Base-by-base conservation (phyloP, 371 early-diverging fungal genomes). In the Furculomyces boomerangus region DNA sequence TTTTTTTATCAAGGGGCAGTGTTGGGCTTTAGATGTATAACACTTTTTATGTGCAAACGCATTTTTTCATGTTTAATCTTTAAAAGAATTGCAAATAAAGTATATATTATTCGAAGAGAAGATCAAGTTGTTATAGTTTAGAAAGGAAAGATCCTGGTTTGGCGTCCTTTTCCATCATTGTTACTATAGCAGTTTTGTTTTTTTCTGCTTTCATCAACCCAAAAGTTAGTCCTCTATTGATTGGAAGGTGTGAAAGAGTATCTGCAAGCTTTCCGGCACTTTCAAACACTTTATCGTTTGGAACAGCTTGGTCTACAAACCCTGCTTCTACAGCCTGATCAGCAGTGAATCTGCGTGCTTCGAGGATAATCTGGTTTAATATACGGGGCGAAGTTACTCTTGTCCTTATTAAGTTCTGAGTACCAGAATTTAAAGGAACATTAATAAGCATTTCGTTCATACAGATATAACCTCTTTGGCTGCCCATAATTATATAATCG, bases 401-500 rank as follows among this genome's bases (percentile, higher is more conserved):
- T 61, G 66, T 62, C 29, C 76, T 74, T 27, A 86, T 60, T 18
- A 88, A 55, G 1, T 77, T 74, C 0, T 74, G 72, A 86, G 86
- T 84, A 8, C 85, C 86, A n/a, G 83, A 75, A 20, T 76, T 63
- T 22, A 87, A 63, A 29, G 82, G 73, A 22, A 76, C 65, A 30
- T 80, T 80, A 47, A 86, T 69, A 59, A 86, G 87, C 3, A 88
- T 74, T 70, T 87, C 89, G 62, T 84, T 84, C 81, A 54, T 48
- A 25, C 55, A 54, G 2, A 88, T 68, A 59, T 64, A 86, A 3
- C 88, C 88, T 40, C 81, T 74, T 57, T 88, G 88, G 28, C 74
- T 64, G 8, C 87, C 72, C 87, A 88, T 86, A 1, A 86, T 79
- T 27, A 85, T 76, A 60, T 81, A 84, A 59, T 88, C 86, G 60